phyloP scores from a whole-genome alignment of 1,139 yeast genomes.

The Suhomyces bribrorum region DNA sequence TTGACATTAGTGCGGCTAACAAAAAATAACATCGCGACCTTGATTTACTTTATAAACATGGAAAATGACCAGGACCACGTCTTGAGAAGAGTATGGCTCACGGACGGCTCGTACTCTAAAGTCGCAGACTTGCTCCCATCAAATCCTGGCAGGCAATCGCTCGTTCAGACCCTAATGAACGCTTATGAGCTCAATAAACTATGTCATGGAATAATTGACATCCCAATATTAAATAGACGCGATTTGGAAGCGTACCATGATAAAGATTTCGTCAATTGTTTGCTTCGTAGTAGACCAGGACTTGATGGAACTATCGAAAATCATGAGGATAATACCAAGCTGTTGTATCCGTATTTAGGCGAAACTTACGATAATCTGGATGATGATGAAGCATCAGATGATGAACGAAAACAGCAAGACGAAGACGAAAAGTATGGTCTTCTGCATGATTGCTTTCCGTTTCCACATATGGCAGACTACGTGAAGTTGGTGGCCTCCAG shows the following conservation, averaged over 20 bases:
- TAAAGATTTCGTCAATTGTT: conserved; percentile 32
- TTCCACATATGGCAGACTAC: conserved; percentile 55
- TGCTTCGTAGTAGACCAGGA: conserved; percentile 26
- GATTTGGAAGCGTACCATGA: conserved; percentile 45
- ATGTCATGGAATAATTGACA: conserved; percentile 26
- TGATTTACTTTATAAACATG: neutral
- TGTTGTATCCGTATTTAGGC: neutral
- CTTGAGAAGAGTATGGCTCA: conserved; percentile 23
- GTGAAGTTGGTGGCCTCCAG: conserved; percentile 57
- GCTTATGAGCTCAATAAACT: conserved; percentile 40
- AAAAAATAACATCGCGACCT: neutral
- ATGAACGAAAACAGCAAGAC: conserved; percentile 3
- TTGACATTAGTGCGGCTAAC: conserved; percentile 1
- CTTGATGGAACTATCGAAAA: conserved; percentile 4
- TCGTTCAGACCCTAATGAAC: conserved; percentile 43
- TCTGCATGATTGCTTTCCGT: conserved; percentile 64
- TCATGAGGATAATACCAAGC: neutral
- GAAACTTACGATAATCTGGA: too few relatives aligned
- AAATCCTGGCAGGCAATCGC: conserved; percentile 50
- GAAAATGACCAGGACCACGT: neutral
- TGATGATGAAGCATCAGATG: conserved; percentile 8
- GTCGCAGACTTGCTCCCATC: conserved; percentile 52
- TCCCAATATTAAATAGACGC: conserved; percentile 23
- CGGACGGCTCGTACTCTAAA: conserved; percentile 21
- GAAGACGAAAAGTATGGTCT: conserved; percentile 34